phyloP scores from a whole-genome alignment of 176 grass and related monocot genomes.

The Puccinellia tenuiflora region DNA sequence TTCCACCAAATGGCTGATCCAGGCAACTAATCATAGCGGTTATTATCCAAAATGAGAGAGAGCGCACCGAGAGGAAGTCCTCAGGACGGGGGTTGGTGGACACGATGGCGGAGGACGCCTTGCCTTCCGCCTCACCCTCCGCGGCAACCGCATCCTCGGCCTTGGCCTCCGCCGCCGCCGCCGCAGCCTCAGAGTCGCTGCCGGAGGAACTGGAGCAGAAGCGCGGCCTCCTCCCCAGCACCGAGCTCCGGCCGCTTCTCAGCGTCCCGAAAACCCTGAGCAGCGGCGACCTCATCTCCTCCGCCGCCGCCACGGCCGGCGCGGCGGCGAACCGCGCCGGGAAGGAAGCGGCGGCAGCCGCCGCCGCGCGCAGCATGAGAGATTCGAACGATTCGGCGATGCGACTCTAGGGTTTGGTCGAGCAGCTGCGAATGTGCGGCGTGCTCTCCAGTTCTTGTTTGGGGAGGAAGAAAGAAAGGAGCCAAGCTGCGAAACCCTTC shows the following conservation, averaged over 20 bases:
- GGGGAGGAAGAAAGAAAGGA: conserved; percentile 28
- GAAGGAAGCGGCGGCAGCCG: conserved; percentile 35
- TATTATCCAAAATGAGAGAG: neutral
- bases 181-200: conserved; percentile 36
- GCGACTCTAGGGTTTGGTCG: conserved; percentile 37
- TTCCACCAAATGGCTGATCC: neutral
- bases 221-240: conserved; percentile 37
- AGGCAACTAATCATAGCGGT: neutral
- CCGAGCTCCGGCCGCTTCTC: conserved; percentile 24
- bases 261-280: conserved; percentile 52
- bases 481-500: conserved; percentile 49
- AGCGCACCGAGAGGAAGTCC: conserved; percentile 56
- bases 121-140: conserved; percentile 48
- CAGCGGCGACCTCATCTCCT: conserved; percentile 51
- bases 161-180: conserved; percentile 33
- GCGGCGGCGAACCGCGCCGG: conserved; percentile 39
- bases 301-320: conserved; percentile 40
- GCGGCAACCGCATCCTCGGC: conserved; percentile 33
- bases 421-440: neutral
- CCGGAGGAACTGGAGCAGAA: conserved; percentile 61
- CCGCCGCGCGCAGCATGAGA: conserved; percentile 42
- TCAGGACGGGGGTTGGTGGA: conserved; percentile 52
- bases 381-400: neutral
- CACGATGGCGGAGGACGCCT: conserved; percentile 64
- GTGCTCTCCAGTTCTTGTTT: conserved; percentile 17